phyloP scores from a whole-genome alignment of 1,139 yeast genomes.

The Pichia kudriavzevii region DNA sequence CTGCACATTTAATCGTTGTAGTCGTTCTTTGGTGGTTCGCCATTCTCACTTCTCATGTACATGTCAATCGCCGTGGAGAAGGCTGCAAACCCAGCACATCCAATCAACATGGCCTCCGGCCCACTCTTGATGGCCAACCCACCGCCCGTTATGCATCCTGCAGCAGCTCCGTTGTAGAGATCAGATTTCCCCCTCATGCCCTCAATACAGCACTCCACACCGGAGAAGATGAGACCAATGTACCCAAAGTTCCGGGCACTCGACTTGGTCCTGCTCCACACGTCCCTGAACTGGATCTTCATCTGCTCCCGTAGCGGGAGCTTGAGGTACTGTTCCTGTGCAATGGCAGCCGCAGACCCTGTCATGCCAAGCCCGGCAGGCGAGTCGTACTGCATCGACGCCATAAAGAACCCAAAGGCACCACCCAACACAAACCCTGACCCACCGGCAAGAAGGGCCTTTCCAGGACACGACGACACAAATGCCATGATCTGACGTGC shows the following conservation, averaged over 20 bases:
- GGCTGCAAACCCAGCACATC: conserved; percentile 98
- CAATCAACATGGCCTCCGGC: conserved; percentile 84
- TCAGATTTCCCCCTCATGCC: conserved; percentile 84
- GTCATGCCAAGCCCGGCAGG: conserved; percentile 52
- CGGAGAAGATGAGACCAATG: conserved; percentile 88
- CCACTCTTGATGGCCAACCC: conserved; percentile 90
- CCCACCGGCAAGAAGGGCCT: conserved; percentile 84
- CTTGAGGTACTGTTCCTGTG: conserved; percentile 44
- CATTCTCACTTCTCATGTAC: conserved; percentile 80
- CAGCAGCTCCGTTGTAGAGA: conserved; percentile 82
- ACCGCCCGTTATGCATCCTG: conserved; percentile 92
- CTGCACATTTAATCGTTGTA: conserved; percentile 76
- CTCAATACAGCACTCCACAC: conserved; percentile 91
- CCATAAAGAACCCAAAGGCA: conserved; percentile 94
- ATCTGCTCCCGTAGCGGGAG: conserved; percentile 90
- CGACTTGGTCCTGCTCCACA: conserved; percentile 79
- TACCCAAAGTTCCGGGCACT: conserved; percentile 94
- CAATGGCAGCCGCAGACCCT: conserved; percentile 24
- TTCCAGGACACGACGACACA: conserved; percentile 95
- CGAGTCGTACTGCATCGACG: conserved; percentile 78
- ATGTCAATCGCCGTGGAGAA: conserved; percentile 90
- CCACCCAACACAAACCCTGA: conserved; percentile 96
- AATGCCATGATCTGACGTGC: conserved; percentile 77
- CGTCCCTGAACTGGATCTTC: conserved; percentile 83
- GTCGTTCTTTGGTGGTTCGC: conserved; percentile 81